Evolutionary conservation across 306 rosid species (phyloP), one percentile per base, ranked within the genome.

Genomic region (Casuarina equisetifolia): DNA sequence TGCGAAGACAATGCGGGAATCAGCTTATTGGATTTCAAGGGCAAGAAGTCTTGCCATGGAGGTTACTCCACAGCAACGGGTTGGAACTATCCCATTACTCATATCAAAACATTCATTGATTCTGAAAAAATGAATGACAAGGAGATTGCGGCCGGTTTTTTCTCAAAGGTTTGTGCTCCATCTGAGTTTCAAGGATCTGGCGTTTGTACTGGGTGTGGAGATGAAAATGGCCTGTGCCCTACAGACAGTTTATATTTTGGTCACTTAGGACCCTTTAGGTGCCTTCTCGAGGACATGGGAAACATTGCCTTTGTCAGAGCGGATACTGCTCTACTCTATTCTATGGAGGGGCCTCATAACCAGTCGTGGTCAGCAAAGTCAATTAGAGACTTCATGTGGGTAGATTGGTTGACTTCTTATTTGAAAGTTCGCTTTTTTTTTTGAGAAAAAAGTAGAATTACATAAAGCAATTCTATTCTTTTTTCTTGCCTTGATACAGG

Each of bases 61-160:
- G 85, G 85, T 73, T 82, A 82, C 76, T 82, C 85, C 67, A 82
- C 85, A 73, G 85, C 82, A 72, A 79, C 82, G 17, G 85, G 85
- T 25, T 82, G 85, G 85, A 82, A 82, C 82, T 82, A 82, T 36
- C 82, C 85, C 52, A 77, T 82, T 74, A 77, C 67, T 63, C 45
- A 77, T 58, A 82, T 82, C 0, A 73, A 53, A 73, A 77, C 25
- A 0, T 73, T 73, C 13, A 10, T 46, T 57, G 73, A 67, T 53
- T 73, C 25, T 67, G 73, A 16, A 66, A 62, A 73, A 10, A 6
- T 67, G 44, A 77, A 57, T 63, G 78, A 77, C 54, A 57, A n/a
- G 46, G 76, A 82, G 74, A 82, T 73, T 67, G 82, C 76, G 58
- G 59, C 51, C 25, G 73, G 73, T 39, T 82, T 82, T 32, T 82